Evolutionary conservation across 1,284 basidiomycete species (phyloP), one percentile per base, ranked within the genome.

Genomic region (Cutaneotrichosporon cavernicola): DNA sequence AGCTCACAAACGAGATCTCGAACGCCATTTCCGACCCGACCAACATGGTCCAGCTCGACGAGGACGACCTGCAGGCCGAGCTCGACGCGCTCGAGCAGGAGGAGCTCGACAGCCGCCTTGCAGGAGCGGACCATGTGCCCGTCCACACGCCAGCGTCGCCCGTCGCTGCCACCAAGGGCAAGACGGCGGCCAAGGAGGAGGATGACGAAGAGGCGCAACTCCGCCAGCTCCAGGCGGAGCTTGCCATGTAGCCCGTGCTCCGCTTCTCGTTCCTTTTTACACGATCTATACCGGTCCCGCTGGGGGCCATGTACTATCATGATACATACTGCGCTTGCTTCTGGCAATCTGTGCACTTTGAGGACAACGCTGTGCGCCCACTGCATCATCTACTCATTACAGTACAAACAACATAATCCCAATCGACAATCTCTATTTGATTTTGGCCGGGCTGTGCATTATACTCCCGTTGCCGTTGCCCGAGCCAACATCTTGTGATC

Each of bases 141-240:
- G 83, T 91, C 67, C 94, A 98, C 79, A 84, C 88, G 60, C 95
- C 93, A 38, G 84, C 86, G 57, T 55, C 47, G n/a, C 65, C 65
- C 22, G 46, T 46, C 26, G 49, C 46, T 49, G 43, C 59, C n/a
- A 14, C 21, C 31, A 38, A 30, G 36, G 40, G 30, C 14, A 46
- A 34, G 31, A 32, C 36, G 16, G 46, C 93, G 34, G 84, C 86
- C 59, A 60, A 50, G 18, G 60, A 52, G 31, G 92, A 96, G 76
- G 91, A 90, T 79, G 92, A 97, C 83, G 95, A 98, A 80, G 96
- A 95, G 71, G 89, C 87, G 53, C 90, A 98, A 81, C 87, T 99
- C 76, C 88, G 87, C 78, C 88, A 92, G 79, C 84, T 99, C 72
- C 96, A 98, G 83, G 95, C 93, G 21, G 89, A 89, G 65, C 82